phyloP scores from a whole-genome alignment of 306 rosid species.

The Cucurbita maxima region DNA sequence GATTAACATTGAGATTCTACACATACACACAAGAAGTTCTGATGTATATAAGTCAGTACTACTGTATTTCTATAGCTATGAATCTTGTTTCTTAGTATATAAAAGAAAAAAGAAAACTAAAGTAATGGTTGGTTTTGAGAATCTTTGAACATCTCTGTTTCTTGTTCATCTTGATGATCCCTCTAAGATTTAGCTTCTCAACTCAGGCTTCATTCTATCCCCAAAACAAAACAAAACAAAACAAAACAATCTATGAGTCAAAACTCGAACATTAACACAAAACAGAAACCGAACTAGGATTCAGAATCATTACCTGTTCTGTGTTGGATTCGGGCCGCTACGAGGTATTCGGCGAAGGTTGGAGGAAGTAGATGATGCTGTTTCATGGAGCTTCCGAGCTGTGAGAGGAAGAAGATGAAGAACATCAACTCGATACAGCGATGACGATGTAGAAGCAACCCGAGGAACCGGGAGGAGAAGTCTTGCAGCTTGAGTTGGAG shows the following conservation, averaged over 20 bases:
- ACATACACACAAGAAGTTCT: neutral
- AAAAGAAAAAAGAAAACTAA: neutral
- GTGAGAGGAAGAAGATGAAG: neutral
- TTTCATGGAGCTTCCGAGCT: neutral
- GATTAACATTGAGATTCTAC: neutral
- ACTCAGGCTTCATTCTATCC: neutral
- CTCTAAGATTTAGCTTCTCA: neutral
- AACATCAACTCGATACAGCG: neutral
- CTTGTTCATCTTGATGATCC: neutral
- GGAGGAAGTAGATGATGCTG: slow-evolving; percentile 11
- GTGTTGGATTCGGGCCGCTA: slow-evolving; percentile 70
- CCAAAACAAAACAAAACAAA: neutral
- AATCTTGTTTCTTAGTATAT: neutral
- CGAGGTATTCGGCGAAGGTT: slow-evolving; percentile 64
- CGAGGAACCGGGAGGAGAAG: slow-evolving; percentile 13
- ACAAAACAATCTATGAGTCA: neutral
- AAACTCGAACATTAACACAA: neutral
- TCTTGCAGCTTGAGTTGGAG: slow-evolving; percentile 13
- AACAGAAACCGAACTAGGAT: neutral
- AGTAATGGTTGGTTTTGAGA: neutral
- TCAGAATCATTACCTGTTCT: slow-evolving; percentile 46
- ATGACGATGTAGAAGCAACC: slow-evolving; percentile 12
- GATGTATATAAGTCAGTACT: neutral
- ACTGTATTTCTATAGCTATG: slow-evolving; percentile 2
- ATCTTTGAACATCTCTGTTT: neutral